Conservation (phyloP, 257 asterid species). For the Solanum ossicruentum region DNA sequence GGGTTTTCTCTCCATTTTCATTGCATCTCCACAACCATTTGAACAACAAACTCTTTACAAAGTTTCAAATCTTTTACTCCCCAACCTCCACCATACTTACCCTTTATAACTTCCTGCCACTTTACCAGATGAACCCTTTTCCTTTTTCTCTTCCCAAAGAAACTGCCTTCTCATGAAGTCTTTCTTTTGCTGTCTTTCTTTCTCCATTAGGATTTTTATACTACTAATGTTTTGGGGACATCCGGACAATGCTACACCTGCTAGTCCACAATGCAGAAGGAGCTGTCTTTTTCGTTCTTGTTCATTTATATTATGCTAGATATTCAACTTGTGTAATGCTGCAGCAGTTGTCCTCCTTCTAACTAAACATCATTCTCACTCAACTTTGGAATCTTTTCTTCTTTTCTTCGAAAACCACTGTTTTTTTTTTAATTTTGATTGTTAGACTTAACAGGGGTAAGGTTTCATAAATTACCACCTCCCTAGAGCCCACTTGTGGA, state of each 20-base stretch:
- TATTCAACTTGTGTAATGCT: background rate
- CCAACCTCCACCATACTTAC: background rate
- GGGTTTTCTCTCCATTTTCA: background rate
- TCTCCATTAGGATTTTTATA: background rate
- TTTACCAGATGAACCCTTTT: background rate
- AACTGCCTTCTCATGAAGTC: background rate
- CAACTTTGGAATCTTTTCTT: background rate
- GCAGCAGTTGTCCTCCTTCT: background rate
- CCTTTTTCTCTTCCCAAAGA: background rate
- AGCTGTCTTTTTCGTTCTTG: background rate
- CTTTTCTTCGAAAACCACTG: background rate
- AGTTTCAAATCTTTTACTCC: background rate
- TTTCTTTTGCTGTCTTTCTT: background rate
- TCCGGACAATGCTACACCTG: background rate
- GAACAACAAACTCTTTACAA: background rate
- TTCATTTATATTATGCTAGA: background rate
- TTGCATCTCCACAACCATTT: background rate
- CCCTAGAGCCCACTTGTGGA: background rate
- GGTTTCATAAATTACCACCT: background rate
- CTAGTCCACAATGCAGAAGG: background rate
- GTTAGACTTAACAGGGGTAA: background rate
- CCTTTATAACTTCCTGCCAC: background rate
- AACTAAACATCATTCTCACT: background rate
- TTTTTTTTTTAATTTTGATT: background rate
- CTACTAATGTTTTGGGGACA: background rate